Evolutionary conservation across 192 early-diverging fungal genomes (phyloP).

Genomic region (Backusella luteola): DNA sequence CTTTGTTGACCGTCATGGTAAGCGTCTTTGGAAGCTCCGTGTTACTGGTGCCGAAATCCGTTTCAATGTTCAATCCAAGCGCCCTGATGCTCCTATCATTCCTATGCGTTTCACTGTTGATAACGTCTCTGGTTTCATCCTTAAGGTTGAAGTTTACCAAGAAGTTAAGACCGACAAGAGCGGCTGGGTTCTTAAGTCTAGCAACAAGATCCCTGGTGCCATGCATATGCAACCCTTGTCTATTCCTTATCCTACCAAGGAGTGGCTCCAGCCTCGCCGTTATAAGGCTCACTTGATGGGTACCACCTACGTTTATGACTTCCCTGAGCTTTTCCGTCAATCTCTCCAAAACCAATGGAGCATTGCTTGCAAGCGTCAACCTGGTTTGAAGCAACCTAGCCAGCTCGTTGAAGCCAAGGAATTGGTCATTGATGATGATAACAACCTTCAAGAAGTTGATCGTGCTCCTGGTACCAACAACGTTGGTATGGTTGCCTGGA

Average conservation of each 20-base stretch:
- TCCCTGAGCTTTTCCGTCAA: constrained; percentile 95
- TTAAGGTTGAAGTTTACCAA: constrained; percentile 90
- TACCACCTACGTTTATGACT: constrained; percentile 99
- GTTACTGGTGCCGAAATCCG: constrained; percentile 96
- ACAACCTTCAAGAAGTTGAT: constrained; percentile 71
- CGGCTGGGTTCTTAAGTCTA: constrained; percentile 84
- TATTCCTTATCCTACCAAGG: constrained; percentile 90
- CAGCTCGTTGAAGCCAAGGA: constrained; percentile 78
- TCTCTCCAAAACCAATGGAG: constrained; percentile 82
- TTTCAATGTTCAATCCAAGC: constrained; percentile 82
- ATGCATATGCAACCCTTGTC: constrained; percentile 81
- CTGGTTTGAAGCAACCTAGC: constrained; percentile 51
- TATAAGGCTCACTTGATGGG: constrained; percentile 98
- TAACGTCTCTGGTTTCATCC: constrained; percentile 89
- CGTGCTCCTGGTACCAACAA: constrained; percentile 87
- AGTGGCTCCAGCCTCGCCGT: constrained; percentile 93
- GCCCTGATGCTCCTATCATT: constrained; percentile 53
- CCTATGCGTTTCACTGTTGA: constrained; percentile 91
- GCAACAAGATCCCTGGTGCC: constrained; percentile 72
- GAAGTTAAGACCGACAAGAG: constrained; percentile 84
- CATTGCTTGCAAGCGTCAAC: constrained; percentile 43
- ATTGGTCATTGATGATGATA: constrained; percentile 82
- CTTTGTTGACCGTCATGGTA: constrained; percentile 92
- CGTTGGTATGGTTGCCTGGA: constrained; percentile 97
- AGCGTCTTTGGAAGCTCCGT: constrained; percentile 90